Evolutionary conservation across 2,329 filamentous ascomycete species (phyloP), one percentile per base, ranked within the genome.

Genomic region (Trichoderma atroviride): DNA sequence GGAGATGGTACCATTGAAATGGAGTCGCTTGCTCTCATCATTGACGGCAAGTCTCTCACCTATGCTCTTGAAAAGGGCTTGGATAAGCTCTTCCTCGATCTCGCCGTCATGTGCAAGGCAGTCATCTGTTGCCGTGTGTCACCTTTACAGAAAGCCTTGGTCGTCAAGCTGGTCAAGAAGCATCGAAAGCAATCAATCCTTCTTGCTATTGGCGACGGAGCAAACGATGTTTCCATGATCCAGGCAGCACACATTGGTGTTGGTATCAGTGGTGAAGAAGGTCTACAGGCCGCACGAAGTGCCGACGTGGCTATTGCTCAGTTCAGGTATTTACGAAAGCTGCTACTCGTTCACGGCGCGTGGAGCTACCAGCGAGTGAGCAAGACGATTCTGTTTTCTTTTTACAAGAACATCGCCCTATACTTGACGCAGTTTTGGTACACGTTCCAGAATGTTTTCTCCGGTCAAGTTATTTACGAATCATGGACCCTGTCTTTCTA

Each of bases 391-490:
- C 81, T 99, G 72, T 99, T 97, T 82, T 98, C 96, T 7, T 99
- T 98, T 80, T 99, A 99, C 86, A 99, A 99, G 86, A 99, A 99
- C 82, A 97, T 98, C 74, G 91, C 94, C 24, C 85, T 99, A 71
- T 99, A 98, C 82, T 94, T 99, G 92, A 99, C 96, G 70, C 96
- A 99, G 79, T 99, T 99, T 79, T 99, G 96, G 92, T 98, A 96
- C 81, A 93, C 94, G 0, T 99, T 99, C 84, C 94, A 97, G 87
- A 99, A 99, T 80, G 92, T 93, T 73, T 99, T 98, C 81, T 98
- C 95, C 1, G 96, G 96, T 63, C 91, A 97, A 79, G 93, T 98
- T 78, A 98, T 99, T 78, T 98, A 94, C 86, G 96, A 99, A 82
- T 98, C 96, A 11, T 99, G 96, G 96, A 97, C 94, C 0, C 84